Conservation (phyloP, 176 grass and related monocot genomes). For the Rhynchospora breviuscula region DNA sequence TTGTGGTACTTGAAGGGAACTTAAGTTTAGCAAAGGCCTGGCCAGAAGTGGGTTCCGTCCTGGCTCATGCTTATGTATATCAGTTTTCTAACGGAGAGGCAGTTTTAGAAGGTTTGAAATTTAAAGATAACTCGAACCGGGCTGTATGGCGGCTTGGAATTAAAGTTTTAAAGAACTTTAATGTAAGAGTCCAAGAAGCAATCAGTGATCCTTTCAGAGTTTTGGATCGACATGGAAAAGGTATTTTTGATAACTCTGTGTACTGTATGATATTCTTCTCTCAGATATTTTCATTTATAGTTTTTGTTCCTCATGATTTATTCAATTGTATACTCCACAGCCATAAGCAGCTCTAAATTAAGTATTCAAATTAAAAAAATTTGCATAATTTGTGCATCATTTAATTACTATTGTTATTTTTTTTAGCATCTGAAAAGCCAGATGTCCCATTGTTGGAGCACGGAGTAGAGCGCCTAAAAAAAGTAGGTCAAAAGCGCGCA, state of each 20-base stretch:
- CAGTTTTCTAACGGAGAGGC: neutral
- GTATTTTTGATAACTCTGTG: neutral
- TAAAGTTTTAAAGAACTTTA: neutral
- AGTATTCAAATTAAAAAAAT: neutral
- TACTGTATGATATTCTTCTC: neutral
- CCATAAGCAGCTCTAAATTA: neutral
- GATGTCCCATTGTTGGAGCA: neutral
- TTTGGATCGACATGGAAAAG: constrained; percentile 20
- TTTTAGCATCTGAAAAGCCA: constrained; percentile 7
- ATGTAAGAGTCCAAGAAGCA: constrained; percentile 6
- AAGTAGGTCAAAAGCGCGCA: neutral
- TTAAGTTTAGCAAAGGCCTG: neutral
- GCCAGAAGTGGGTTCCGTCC: neutral
- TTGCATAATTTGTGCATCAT: neutral
- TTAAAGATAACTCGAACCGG: constrained; percentile 15
- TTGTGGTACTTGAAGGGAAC: neutral
- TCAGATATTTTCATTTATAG: neutral
- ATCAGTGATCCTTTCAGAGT: constrained; percentile 7
- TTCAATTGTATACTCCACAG: too few species aligned
- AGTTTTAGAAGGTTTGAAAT: neutral
- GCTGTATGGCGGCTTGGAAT: neutral
- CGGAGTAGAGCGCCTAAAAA: constrained; percentile 11
- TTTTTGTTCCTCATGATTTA: neutral
- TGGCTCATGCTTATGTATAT: neutral
- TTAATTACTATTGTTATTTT: neutral